Base-by-base conservation (phyloP, 768 basidiomycete species). In the Cubamyces sp. region DNA sequence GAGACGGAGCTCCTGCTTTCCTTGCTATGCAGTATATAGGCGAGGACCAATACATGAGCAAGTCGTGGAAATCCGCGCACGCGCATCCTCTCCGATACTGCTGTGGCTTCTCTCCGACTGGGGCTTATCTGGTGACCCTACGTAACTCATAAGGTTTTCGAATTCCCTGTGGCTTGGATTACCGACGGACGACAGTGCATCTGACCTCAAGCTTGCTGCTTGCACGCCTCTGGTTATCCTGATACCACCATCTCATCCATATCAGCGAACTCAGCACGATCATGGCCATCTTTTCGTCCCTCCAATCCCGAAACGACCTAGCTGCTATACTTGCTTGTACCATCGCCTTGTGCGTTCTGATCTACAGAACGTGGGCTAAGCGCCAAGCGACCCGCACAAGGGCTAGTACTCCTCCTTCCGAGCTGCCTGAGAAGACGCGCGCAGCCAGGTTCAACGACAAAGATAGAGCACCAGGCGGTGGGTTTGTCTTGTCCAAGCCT, bases 381-480 rank as follows among this genome's bases (percentile, higher is more conserved):
- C 49, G 49, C 49, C n/a, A 25, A 11, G 15, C 15, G 11, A 26
- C 19, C 0, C 30, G 14, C 19, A 30, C 18, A 18, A 51, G 28
- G 5, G 4, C 48, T 3, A 8, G 18, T 16, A 15, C 45, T 15
- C 30, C 37, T 16, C 54, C 25, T 15, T 19, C 18, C 19, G 50
- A 39, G 15, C 42, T 46, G 2, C 40, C 39, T 6, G 47, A 49
- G 39, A 57, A 57, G 25, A 41, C 37, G 39, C 34, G 19, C 9
- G 3, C 57, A 12, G 19, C 57, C 12, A 58, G 30, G 25, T 34
- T 28, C 28, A 40, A 39, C 23, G 48, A 59, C 16, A 59, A 59
- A 19, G 57, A 59, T 37, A 39, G 62, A 5, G 53, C n/a, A 26
- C 57, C 52, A 0, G 62, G 62, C 43, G 62, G 62, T 59, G 8